A percentile compares a stretch with the other conserved stretches of the same genome.
Evolutionary conservation across 164 flowering plant species (phyloP).

Genomic region (Euptelea pleiosperma): DNA sequence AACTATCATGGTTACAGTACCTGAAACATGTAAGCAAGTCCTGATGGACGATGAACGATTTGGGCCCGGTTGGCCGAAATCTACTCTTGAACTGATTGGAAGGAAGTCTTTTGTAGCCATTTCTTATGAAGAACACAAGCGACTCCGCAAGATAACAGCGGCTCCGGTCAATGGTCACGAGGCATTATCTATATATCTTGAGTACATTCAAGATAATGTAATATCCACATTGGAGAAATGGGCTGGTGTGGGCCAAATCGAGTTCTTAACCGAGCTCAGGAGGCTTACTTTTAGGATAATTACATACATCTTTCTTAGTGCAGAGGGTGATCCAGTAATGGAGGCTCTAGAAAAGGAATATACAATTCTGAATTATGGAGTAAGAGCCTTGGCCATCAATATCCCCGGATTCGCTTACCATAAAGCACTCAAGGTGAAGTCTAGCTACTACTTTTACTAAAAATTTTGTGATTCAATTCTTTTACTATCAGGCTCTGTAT

Average conservation of each 20-base stretch:
- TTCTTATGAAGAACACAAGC: slow-evolving; percentile 71
- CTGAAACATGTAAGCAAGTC: slow-evolving; percentile 62
- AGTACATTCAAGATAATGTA: slow-evolving; percentile 53
- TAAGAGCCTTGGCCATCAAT: slow-evolving; percentile 88
- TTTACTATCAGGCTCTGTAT: too few species aligned
- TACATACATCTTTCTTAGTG: slow-evolving; percentile 70
- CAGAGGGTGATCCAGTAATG: slow-evolving; percentile 55
- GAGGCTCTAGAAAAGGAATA: slow-evolving; percentile 75
- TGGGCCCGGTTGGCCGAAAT: slow-evolving; percentile 79
- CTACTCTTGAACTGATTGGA: slow-evolving; percentile 74
- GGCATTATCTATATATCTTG: slow-evolving; percentile 54
- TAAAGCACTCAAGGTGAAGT: slow-evolving; percentile 72
- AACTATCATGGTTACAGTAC: slow-evolving; percentile 57
- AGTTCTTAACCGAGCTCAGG: slow-evolving; percentile 78
- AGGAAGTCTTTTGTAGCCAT: slow-evolving; percentile 65
- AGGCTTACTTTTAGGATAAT: slow-evolving; percentile 80
- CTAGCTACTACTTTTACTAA: too few species aligned
- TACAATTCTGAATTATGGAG: slow-evolving; percentile 64
- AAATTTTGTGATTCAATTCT: too few species aligned
- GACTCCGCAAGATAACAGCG: slow-evolving; percentile 63
- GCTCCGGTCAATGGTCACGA: slow-evolving; percentile 88
- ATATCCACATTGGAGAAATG: slow-evolving; percentile 54
- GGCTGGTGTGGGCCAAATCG: slow-evolving; percentile 61
- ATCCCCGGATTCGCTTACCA: slow-evolving; percentile 88
- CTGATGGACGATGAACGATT: slow-evolving; percentile 68